A percentile compares a stretch with the other conserved stretches of the same genome.
phyloP scores from a whole-genome alignment of 2,329 filamentous ascomycete genomes.

The Fusarium penzigii region DNA sequence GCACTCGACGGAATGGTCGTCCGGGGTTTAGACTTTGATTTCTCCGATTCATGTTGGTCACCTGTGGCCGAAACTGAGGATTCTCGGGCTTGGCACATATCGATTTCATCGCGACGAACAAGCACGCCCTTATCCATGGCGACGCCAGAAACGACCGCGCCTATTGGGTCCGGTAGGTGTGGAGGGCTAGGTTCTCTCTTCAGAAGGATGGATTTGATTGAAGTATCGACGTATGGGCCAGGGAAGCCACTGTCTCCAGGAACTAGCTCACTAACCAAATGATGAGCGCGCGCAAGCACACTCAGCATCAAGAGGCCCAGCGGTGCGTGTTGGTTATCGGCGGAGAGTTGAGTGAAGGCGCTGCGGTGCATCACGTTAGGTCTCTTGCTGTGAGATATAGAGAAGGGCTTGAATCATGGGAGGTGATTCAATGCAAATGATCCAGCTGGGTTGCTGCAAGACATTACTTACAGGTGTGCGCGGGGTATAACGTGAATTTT shows the following conservation, averaged over 20 bases:
- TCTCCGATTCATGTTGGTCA: background rate
- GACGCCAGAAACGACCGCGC: background rate
- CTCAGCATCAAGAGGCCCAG: conserved; percentile 70
- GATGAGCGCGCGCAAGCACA: conserved; percentile 59
- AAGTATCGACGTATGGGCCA: background rate
- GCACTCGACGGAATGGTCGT: background rate
- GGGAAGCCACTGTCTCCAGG: conserved; percentile 14
- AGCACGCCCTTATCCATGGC: conserved; percentile 30
- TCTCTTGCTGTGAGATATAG: conserved; percentile 1
- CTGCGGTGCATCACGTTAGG: conserved; percentile 33
- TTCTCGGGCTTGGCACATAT: conserved; percentile 4
- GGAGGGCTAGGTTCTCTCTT: too few relatives aligned
- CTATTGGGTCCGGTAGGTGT: too few relatives aligned
- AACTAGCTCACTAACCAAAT: conserved; percentile 41
- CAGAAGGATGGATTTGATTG: background rate
- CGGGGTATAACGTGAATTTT: conserved; percentile 33
- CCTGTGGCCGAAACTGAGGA: background rate
- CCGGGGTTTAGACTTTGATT: background rate
- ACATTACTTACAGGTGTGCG: conserved; percentile 37
- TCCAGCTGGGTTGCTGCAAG: background rate
- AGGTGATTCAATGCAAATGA: too few relatives aligned
- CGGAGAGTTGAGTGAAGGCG: conserved; percentile 68
- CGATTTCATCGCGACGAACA: conserved; percentile 29
- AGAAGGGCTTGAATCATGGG: too few relatives aligned
- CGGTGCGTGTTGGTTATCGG: conserved; percentile 71